These are phyloP conservation scores for Eucalyptus shirleyi DNA, from an alignment of 345 rosid species.

Conservation along the genomic window DNA sequence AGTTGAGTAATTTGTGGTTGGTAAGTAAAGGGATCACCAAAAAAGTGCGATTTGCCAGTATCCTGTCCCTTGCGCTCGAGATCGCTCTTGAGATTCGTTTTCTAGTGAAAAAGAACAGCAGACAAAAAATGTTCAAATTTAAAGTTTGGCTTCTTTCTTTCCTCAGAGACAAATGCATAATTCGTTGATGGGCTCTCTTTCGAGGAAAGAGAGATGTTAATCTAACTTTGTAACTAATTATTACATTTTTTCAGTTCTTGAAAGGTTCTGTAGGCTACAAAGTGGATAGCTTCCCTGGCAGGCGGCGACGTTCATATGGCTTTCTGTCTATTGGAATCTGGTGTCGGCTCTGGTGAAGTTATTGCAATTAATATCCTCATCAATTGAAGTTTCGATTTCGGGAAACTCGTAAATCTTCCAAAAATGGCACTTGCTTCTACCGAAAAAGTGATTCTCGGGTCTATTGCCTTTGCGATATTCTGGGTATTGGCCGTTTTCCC, in stretches of 20 bases:
- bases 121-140: background rate
- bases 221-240: background rate
- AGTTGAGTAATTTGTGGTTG: background rate
- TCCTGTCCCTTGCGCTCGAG: background rate
- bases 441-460: slow-evolving; percentile 49
- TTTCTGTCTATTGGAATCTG: background rate
- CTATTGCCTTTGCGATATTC: slow-evolving; percentile 52
- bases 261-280: background rate
- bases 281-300: background rate
- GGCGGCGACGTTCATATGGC: background rate
- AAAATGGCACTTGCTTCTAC: slow-evolving; percentile 52
- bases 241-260: background rate
- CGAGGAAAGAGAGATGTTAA: background rate
- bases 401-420: background rate
- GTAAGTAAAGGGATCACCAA: background rate
- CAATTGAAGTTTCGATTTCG: background rate
- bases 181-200: background rate
- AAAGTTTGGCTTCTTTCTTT: background rate
- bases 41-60: background rate
- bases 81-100: background rate
- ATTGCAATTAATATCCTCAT: background rate
- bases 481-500: slow-evolving; percentile 90
- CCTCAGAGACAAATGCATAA: background rate
- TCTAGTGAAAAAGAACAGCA: background rate
- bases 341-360: background rate